A percentile compares a stretch with the other conserved stretches of the same genome.
These are phyloP conservation scores for Begonia loranthoides DNA, from an alignment of 306 rosid genomes.

Conservation along the genomic window DNA sequence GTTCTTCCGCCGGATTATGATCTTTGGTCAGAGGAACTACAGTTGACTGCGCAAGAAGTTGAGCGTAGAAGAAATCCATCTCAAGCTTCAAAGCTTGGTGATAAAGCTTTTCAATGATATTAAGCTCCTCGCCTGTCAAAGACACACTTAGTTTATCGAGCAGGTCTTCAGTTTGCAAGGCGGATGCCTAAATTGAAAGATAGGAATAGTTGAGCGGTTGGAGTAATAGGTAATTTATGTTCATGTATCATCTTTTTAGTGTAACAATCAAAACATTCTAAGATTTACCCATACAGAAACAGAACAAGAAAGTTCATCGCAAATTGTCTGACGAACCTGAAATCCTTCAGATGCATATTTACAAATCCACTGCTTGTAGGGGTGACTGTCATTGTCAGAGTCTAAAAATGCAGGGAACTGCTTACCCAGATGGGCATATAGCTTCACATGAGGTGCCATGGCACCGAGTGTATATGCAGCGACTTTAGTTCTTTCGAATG, in stretches of 20 bases:
- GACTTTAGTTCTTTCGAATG: conserved; percentile 96
- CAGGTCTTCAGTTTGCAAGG: conserved; percentile 79
- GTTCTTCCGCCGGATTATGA: conserved; percentile 53
- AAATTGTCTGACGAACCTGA: conserved; percentile 20
- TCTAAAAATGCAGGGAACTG: conserved; percentile 46
- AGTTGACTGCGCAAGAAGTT: conserved; percentile 70
- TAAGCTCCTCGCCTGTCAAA: conserved; percentile 98
- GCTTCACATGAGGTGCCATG: conserved; percentile 90
- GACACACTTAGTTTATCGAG: conserved; percentile 87
- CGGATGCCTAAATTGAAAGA: conserved; percentile 63
- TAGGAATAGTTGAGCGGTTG: conserved; percentile 25
- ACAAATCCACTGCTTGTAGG: conserved; percentile 77
- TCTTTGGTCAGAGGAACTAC: conserved; percentile 65
- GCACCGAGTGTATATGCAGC: conserved; percentile 95
- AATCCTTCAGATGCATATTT: conserved; percentile 63
- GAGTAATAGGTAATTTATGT: too few relatives aligned
- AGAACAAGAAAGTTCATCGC: too few relatives aligned
- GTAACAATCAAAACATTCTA: too few relatives aligned
- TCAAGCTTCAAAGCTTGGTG: conserved; percentile 93
- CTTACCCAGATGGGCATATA: conserved; percentile 76
- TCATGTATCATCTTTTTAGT: too few relatives aligned
- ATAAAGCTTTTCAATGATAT: conserved; percentile 86
- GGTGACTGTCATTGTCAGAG: conserved; percentile 36
- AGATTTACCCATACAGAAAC: conserved; percentile 12
- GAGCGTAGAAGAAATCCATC: conserved; percentile 72